A percentile compares a stretch with the other conserved stretches of the same genome.
phyloP scores from a whole-genome alignment of 2,329 filamentous ascomycete genomes.

The Pseudocercospora cruenta region DNA sequence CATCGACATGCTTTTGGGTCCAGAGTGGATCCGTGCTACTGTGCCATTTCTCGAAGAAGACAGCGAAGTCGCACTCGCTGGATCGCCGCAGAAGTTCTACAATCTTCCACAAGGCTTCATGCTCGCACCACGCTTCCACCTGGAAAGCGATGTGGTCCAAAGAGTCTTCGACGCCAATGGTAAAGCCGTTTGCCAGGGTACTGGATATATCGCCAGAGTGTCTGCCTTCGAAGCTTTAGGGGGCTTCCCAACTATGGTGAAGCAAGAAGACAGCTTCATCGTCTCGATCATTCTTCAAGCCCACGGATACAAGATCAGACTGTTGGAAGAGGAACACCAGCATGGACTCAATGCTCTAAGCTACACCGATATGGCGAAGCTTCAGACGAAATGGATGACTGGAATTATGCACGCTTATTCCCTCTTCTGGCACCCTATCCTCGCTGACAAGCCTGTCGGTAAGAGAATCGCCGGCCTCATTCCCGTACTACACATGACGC shows the following conservation, averaged over 20 bases:
- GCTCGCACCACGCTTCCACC: constrained; percentile 22
- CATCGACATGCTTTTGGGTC: constrained; percentile 23
- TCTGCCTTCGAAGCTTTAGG: constrained; percentile 21
- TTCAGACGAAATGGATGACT: constrained; percentile 26
- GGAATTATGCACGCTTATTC: constrained; percentile 26
- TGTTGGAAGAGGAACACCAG: constrained; percentile 24
- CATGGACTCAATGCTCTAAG: constrained; percentile 24
- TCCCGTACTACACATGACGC: constrained; percentile 24
- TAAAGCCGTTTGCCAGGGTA: constrained; percentile 25
- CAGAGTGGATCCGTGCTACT: constrained; percentile 19
- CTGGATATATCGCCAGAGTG: constrained; percentile 21
- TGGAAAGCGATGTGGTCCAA: constrained; percentile 23
- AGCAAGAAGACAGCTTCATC: constrained; percentile 26
- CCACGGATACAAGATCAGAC: constrained; percentile 18
- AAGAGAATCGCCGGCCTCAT: constrained; percentile 31
- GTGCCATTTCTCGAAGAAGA: constrained; percentile 25
- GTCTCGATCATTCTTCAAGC: constrained; percentile 25
- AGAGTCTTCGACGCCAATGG: constrained; percentile 23
- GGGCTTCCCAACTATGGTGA: constrained; percentile 26
- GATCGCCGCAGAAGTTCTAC: constrained; percentile 26
- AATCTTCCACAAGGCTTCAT: constrained; percentile 25
- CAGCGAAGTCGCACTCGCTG: constrained; percentile 19
- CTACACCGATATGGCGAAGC: constrained; percentile 26
- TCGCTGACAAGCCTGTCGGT: constrained; percentile 31
- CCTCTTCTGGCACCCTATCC: constrained; percentile 20